Evolutionary conservation across 805 yeast genomes (phyloP), one percentile per base, ranked within the genome.

Genomic region (Wickerhamomyces canadensis): DNA sequence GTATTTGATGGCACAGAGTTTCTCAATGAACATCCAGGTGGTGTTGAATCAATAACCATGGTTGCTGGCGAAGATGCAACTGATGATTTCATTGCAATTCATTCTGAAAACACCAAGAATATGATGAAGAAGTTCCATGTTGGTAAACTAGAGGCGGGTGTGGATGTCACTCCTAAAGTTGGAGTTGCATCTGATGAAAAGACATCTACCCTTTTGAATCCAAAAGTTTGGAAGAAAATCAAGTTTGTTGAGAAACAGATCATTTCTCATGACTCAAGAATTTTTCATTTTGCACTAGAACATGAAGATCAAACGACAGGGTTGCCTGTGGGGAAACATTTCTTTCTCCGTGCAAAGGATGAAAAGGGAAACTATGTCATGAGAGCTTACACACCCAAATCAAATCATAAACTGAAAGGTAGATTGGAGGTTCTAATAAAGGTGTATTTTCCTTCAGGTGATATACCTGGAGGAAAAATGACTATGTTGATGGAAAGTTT

Each of bases 321-420:
- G 2, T 42, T 61, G 3, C 56, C 58, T 2, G 59, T 58, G 4
- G 64, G 65, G 13, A 53, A 49, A 33, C 65, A 61, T 42, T 41
- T 61, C 22, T 61, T 43, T 36, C 27, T 60, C 15, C 45, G 64
- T 14, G 30, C 49, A 6, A 53, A 48, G 32, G 56, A 54, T 28
- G n/a, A 33, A 4, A 33, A 47, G 4, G 58, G 49, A 12, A 45
- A 48, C 19, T 33, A 32, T 24, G 61, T 61, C 3, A 54, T 58
- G 57, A 47, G 65, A 18, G 62, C 65, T 3, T 61, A 61, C 33
- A 61, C 65, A 1, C 65, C 65, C 1, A 51, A 53, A 34, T 55
- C 62, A 5, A 46, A 45, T 32, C 54, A 55, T 30, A 43, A 46
- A 14, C 38, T 51, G 7, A 42, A 42, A 31, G 67, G 67, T 1